phyloP scores from a whole-genome alignment of 2,329 filamentous ascomycete species.

The Torrubiella hemipterigena region DNA sequence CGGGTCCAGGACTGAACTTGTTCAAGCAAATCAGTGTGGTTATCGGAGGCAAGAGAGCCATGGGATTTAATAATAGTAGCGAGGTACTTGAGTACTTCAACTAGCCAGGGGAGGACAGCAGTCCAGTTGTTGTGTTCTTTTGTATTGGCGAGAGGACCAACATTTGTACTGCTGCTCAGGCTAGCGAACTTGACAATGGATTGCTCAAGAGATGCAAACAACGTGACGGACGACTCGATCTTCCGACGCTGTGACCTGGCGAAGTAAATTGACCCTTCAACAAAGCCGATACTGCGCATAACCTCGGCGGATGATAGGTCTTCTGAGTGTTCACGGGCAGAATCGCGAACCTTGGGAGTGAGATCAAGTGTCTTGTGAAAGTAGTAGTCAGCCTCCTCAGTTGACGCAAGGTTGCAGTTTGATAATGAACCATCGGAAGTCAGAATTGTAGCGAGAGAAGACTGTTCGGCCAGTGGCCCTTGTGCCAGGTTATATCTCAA shows the following conservation, averaged over 20 bases:
- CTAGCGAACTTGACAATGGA: conserved; percentile 21
- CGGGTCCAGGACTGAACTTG: conserved; percentile 38
- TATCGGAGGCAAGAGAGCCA: conserved; percentile 44
- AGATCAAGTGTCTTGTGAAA: conserved; percentile 72
- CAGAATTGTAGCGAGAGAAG: conserved; percentile 58
- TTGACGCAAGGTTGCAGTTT: conserved; percentile 11
- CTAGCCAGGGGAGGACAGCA: conserved; percentile 44
- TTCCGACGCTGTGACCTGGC: conserved; percentile 45
- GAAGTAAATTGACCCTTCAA: conserved; percentile 76
- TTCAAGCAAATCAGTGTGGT: conserved; percentile 31
- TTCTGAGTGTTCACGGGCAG: conserved; percentile 63
- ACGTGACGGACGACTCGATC: conserved; percentile 27
- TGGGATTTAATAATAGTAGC: conserved; percentile 54
- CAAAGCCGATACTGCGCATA: conserved; percentile 63
- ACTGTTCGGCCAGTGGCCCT: conserved; percentile 61
- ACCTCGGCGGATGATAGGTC: conserved; percentile 77
- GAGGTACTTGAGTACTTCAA: conserved; percentile 53
- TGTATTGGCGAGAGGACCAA: conserved; percentile 17
- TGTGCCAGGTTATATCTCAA: conserved; percentile 71
- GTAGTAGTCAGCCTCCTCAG: conserved; percentile 48
- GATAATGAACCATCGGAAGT: conserved; percentile 37
- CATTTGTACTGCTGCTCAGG: conserved; percentile 6
- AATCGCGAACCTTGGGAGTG: conserved; percentile 53
- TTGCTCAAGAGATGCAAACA: conserved; percentile 25
- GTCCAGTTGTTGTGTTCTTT: conserved; percentile 13